A percentile compares a stretch with the other conserved stretches of the same genome.
phyloP scores from a whole-genome alignment of 805 yeast genomes.

The Groenewaldozyma salmanticensis region DNA sequence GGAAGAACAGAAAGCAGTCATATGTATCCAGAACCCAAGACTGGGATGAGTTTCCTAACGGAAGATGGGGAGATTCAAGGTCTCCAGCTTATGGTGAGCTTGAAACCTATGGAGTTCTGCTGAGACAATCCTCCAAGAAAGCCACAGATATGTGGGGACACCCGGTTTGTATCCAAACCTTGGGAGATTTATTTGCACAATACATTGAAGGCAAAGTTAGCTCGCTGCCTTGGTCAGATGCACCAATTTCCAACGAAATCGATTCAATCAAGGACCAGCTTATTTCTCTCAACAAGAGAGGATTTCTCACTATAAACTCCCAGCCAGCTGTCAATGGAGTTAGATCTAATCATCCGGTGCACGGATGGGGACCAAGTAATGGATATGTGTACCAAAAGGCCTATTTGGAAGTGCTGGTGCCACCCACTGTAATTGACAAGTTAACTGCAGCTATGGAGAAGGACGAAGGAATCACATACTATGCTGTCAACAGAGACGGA shows the following conservation, averaged over 20 bases:
- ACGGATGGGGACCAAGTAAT: conserved; percentile 93
- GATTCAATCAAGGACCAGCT: conserved; percentile 49
- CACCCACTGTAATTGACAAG: conserved; percentile 39
- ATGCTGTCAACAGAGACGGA: conserved; percentile 56
- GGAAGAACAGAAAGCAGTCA: conserved; percentile 89
- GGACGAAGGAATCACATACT: conserved; percentile 57
- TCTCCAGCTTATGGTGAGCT: conserved; percentile 95
- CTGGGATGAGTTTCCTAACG: conserved; percentile 98
- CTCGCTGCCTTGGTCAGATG: conserved; percentile 91
- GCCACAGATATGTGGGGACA: conserved; percentile 83
- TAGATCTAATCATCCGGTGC: conserved; percentile 55
- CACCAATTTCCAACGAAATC: conserved; percentile 74
- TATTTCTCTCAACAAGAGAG: conserved; percentile 52
- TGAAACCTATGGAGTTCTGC: conserved; percentile 69
- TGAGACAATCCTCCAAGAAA: conserved; percentile 66
- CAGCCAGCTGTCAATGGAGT: conserved; percentile 88
- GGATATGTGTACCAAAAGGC: conserved; percentile 95
- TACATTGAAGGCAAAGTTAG: conserved; percentile 63
- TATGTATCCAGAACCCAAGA: conserved; percentile 82
- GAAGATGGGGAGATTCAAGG: conserved; percentile 96
- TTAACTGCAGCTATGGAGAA: conserved; percentile 39
- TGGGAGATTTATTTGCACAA: conserved; percentile 52
- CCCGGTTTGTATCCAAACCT: conserved; percentile 52
- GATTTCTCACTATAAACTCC: conserved; percentile 78
- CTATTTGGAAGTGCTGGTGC: conserved; percentile 76